Evolutionary conservation across 106 monocot genomes (phyloP), one percentile per base, ranked within the genome.

Genomic region (Allium cepa): DNA sequence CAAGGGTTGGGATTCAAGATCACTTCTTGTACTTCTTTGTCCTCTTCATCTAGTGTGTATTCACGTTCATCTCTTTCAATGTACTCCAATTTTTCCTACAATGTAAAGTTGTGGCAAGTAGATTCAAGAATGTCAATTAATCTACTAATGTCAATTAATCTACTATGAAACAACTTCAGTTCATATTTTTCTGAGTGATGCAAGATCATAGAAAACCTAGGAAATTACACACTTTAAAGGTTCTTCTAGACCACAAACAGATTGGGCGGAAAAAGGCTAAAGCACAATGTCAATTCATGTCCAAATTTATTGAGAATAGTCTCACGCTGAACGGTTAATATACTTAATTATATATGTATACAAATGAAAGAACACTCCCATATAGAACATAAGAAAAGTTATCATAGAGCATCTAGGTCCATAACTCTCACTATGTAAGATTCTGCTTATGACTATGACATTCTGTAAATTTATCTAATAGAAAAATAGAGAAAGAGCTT

Each of bases 31-130:
- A 79, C 79, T 66, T 86, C 79, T 71, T 70, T 83, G 66, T 93
- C 88, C 64, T 89, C 88, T 60, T 93, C 93, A 79, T 86, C 88
- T 13, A 93, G 79, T 59, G 85, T 86, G 66, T 93, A 93, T 70
- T 93, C 93, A 17, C 86, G 59, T 64, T 86, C 70, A 73, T 93
- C 88, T 69, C 71, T 83, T 69, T 88, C 86, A 77, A 93, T 93
- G 60, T 83, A 75, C 16, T 88, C 88, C 36, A 93, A 52, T 50
- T 79, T 81, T 69, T 89, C 86, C 93, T 93, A 49, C 14, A 10
- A 48, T 36, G 36, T 7, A 64, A 47, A 4, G 17, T 53, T 7
- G 48, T 46, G 11, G 47, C 64, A n/a, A 56, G 6, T 68, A 68
- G 56, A 52, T 66, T 22, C 22, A 51, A 2, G 13, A 10, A 14